phyloP scores from a whole-genome alignment of 371 early-diverging fungal species.

The Lichtheimia ornata region DNA sequence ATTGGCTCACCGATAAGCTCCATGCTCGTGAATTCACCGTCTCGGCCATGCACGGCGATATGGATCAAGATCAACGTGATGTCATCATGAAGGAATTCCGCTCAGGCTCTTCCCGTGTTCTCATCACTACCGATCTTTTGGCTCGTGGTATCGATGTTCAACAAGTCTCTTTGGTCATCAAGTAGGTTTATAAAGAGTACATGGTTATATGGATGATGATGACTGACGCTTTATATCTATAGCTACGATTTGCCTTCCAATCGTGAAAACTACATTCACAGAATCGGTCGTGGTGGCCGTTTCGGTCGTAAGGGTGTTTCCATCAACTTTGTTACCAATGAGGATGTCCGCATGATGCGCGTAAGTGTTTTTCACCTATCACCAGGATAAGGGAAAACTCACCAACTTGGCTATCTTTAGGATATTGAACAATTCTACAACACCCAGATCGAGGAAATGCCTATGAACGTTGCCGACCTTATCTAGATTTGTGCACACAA shows the following conservation, averaged over 20 bases:
- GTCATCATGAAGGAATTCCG: slow-evolving; percentile 98
- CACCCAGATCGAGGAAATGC: slow-evolving; percentile 96
- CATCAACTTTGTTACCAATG: slow-evolving; percentile 96
- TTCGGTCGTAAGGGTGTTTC: slow-evolving; percentile 99
- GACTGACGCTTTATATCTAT: slow-evolving; percentile 10
- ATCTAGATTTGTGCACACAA: slow-evolving; percentile 41
- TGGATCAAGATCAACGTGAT: slow-evolving; percentile 96
- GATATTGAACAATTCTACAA: slow-evolving; percentile 96
- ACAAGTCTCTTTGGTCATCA: slow-evolving; percentile 95
- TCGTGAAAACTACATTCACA: slow-evolving; percentile 96
- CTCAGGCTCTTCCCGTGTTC: slow-evolving; percentile 89
- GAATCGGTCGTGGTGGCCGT: slow-evolving; percentile 99
- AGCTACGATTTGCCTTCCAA: slow-evolving; percentile 97
- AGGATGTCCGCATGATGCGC: slow-evolving; percentile 89
- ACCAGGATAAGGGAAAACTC: no score
- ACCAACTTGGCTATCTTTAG: neutral
- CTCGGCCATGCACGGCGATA: slow-evolving; percentile 93
- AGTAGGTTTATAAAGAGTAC: slow-evolving; percentile 16
- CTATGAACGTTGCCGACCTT: slow-evolving; percentile 83
- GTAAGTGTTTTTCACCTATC: neutral
- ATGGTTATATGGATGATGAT: neutral
- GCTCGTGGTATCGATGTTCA: slow-evolving; percentile 99
- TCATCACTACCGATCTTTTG: slow-evolving; percentile 97
- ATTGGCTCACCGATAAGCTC: slow-evolving; percentile 86
- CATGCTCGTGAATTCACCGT: slow-evolving; percentile 86